These are phyloP conservation scores for Saururus chinensis DNA, from an alignment of 164 flowering plant species.

Conservation along the genomic window DNA sequence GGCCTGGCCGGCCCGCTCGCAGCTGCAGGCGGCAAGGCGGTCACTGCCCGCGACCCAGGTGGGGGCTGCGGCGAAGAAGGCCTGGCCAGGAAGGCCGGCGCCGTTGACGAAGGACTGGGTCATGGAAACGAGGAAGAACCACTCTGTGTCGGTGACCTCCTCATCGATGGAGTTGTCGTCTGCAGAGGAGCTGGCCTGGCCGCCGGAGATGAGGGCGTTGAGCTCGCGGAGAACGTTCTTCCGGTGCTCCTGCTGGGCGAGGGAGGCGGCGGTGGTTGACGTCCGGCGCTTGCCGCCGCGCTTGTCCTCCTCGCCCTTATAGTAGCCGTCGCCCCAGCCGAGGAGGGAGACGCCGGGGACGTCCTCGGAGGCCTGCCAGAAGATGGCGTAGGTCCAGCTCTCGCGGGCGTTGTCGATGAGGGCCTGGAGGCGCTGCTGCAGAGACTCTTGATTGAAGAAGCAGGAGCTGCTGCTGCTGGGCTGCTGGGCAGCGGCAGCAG, in stretches of 20 bases:
- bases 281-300: slow-evolving; percentile 7
- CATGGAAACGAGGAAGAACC: slow-evolving; percentile 92
- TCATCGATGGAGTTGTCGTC: slow-evolving; percentile 57
- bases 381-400: slow-evolving; percentile 89
- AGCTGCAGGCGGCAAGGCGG: slow-evolving; percentile 30
- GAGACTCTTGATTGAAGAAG: slow-evolving; percentile 54
- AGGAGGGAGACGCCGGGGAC: slow-evolving; percentile 34
- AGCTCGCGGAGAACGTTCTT: slow-evolving; percentile 70
- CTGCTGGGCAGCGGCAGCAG: slow-evolving; percentile 4
- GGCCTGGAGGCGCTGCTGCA: slow-evolving; percentile 71
- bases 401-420: slow-evolving; percentile 63
- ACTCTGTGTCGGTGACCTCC: slow-evolving; percentile 90
- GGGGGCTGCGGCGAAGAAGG: slow-evolving; percentile 32
- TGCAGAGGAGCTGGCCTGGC: not conserved
- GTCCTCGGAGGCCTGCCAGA: slow-evolving; percentile 72
- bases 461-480: slow-evolving; percentile 6
- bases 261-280: slow-evolving; percentile 16
- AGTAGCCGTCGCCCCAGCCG: slow-evolving; percentile 93
- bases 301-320: slow-evolving; percentile 64
- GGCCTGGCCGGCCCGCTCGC: slow-evolving; percentile 72
- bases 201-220: slow-evolving; percentile 62
- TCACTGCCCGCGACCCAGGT: slow-evolving; percentile 63
- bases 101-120: slow-evolving; percentile 62
- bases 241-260: slow-evolving; percentile 64
- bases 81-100: slow-evolving; percentile 69